phyloP scores from a whole-genome alignment of 805 yeast species.

The Zygosaccharomyces pseudorouxii region DNA sequence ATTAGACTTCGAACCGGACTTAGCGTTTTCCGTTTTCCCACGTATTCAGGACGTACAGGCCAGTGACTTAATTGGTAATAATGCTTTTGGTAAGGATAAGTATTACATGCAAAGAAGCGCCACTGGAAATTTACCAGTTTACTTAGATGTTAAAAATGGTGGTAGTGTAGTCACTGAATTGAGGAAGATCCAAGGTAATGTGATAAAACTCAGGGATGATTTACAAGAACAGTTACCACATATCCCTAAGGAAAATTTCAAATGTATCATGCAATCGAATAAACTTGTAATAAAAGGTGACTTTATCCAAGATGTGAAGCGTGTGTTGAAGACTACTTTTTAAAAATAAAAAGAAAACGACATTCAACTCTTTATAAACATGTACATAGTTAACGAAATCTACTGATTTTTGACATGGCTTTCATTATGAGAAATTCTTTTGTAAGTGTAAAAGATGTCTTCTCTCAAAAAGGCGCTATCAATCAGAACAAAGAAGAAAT shows the following conservation, averaged over 20 bases:
- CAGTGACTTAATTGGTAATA: constrained; percentile 27
- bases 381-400: constrained; percentile 14
- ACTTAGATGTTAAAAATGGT: constrained; percentile 55
- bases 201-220: constrained; percentile 61
- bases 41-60: constrained; percentile 29
- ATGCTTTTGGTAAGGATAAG: constrained; percentile 27
- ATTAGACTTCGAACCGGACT: neutral
- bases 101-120: constrained; percentile 45
- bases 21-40: constrained; percentile 24
- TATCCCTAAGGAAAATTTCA: constrained; percentile 44
- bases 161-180: constrained; percentile 69
- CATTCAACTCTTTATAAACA: neutral
- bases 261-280: constrained; percentile 46
- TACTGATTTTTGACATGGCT: neutral
- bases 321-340: constrained; percentile 20
- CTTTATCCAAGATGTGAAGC: constrained; percentile 35
- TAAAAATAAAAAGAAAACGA: constrained; percentile 1
- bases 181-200: constrained; percentile 65
- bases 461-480: constrained; percentile 22
- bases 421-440: constrained; percentile 4
- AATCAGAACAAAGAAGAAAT: constrained; percentile 16
- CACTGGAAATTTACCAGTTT: constrained; percentile 76
- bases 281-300: constrained; percentile 54
- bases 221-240: constrained; percentile 48
- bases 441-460: constrained; percentile 33